A percentile compares a stretch with the other conserved stretches of the same genome.
phyloP scores from a whole-genome alignment of 176 grass and related monocot genomes.

The Avena sativa region DNA sequence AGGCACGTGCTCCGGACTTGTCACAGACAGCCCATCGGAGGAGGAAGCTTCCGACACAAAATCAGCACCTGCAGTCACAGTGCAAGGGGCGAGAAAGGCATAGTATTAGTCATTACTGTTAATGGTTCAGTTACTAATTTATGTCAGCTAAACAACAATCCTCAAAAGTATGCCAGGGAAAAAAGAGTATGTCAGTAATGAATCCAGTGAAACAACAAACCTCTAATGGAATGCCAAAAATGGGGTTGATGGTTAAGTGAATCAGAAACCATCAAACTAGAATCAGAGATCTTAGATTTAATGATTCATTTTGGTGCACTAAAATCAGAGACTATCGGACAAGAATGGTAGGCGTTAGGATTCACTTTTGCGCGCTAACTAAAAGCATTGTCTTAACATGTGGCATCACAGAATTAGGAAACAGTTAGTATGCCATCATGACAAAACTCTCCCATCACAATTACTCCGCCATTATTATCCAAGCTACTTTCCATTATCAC shows the following conservation, averaged over 20 bases:
- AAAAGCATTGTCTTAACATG: neutral
- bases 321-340: neutral
- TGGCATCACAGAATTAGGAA: neutral
- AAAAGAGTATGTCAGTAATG: neutral
- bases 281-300: too few relatives aligned
- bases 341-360: neutral
- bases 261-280: too few relatives aligned
- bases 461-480: neutral
- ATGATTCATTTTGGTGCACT: neutral
- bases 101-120: neutral
- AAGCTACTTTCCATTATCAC: neutral
- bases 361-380: neutral
- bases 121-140: neutral
- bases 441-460: neutral
- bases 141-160: constrained; percentile 5
- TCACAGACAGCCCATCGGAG: neutral
- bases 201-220: neutral
- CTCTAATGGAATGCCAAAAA: neutral
- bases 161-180: neutral
- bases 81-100: neutral
- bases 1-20: neutral
- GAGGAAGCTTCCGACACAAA: neutral
- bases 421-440: neutral
- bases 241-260: neutral
- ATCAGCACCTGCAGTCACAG: neutral